These are phyloP conservation scores for Gynochthodes officinalis DNA, from an alignment of 257 asterid genomes.

Conservation along the genomic window DNA sequence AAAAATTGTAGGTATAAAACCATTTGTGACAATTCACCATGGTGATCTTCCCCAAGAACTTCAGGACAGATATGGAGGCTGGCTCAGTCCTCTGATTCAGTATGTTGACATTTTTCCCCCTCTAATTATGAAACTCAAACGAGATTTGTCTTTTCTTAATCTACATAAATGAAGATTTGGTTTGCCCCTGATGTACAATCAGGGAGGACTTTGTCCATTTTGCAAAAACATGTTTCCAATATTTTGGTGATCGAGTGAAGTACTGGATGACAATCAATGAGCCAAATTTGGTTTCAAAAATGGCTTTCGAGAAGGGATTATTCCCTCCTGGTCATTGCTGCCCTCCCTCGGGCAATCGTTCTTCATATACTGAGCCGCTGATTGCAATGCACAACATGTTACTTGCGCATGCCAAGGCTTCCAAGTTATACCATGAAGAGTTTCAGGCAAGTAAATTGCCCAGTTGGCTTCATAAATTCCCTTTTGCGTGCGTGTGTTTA, in stretches of 20 bases:
- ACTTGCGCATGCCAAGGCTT: conserved; percentile 68
- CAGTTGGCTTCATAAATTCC: no score
- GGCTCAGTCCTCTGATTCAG: conserved; percentile 57
- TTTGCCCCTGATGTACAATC: no score
- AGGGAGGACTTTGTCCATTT: conserved; percentile 70
- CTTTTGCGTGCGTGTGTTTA: no score
- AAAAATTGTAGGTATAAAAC: conserved; percentile 27
- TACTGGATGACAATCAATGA: conserved; percentile 75
- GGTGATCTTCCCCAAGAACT: conserved; percentile 27
- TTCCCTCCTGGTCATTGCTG: conserved; percentile 73
- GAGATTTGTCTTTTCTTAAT: no score
- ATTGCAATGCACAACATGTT: conserved; percentile 51
- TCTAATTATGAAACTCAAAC: no score
- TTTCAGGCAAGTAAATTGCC: conserved; percentile 61
- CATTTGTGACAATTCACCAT: conserved; percentile 37
- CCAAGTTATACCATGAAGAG: conserved; percentile 43
- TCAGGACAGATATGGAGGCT: conserved; percentile 31
- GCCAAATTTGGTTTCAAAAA: conserved; percentile 47
- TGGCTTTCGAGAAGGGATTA: conserved; percentile 41
- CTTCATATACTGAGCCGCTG: conserved; percentile 72
- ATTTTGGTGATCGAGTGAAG: conserved; percentile 67
- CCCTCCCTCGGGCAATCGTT: conserved; percentile 69
- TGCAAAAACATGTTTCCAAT: conserved; percentile 60
- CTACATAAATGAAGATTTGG: no score
- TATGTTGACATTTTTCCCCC: conserved; percentile 24